These are phyloP conservation scores for Salix exigua DNA, from an alignment of 345 rosid species.

Conservation along the genomic window DNA sequence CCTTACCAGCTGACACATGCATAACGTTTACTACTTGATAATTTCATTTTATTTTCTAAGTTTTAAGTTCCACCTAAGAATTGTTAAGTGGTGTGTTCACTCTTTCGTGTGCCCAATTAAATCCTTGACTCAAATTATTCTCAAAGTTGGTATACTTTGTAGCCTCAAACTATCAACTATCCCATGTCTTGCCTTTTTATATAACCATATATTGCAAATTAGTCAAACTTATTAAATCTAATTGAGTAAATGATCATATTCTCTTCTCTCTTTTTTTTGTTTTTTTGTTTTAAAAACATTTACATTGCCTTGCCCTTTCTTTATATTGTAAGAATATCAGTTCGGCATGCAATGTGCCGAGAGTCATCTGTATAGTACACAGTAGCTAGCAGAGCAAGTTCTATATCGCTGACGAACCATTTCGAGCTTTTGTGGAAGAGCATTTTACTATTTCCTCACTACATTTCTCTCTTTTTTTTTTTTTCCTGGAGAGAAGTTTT, in stretches of 20 bases:
- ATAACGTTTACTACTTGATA: not conserved
- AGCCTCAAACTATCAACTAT: not conserved
- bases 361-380: no score
- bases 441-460: not conserved
- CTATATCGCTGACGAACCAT: not conserved
- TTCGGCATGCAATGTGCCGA: no score
- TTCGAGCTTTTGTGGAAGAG: not conserved
- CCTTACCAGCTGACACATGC: not conserved
- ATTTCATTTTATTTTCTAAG: not conserved
- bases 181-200: not conserved
- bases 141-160: no score
- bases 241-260: no score
- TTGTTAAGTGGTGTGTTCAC: not conserved
- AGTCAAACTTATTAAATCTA: no score
- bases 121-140: not conserved
- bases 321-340: no score
- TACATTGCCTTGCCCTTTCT: no score
- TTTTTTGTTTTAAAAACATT: no score
- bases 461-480: not conserved
- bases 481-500: not conserved
- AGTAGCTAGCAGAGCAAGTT: no score
- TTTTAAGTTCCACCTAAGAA: not conserved
- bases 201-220: no score
- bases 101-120: not conserved
- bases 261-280: no score